phyloP scores from a whole-genome alignment of 75 land plant genomes.

The Ceratopteris richardii region DNA sequence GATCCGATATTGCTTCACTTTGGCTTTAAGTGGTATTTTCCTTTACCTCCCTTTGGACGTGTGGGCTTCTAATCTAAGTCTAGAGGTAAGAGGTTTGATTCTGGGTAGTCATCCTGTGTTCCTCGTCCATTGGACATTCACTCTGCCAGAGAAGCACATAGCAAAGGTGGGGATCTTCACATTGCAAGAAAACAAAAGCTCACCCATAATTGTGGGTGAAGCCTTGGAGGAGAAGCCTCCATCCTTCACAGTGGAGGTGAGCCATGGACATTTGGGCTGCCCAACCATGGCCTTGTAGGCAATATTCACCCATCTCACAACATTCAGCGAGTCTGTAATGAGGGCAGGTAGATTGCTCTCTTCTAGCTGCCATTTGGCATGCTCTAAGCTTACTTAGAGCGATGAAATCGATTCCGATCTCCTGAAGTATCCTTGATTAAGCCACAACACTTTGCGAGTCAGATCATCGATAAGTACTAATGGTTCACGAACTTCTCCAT shows the following conservation, averaged over 20 bases:
- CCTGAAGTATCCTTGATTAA: conserved; percentile 3
- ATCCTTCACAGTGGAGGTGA: conserved; percentile 29
- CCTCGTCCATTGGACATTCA: conserved; percentile 60
- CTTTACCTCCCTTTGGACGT: no score
- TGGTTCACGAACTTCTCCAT: no score
- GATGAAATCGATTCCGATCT: no score
- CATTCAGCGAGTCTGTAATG: conserved; percentile 58
- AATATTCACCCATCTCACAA: conserved; percentile 65
- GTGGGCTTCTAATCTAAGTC: no score
- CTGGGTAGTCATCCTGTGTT: no score
- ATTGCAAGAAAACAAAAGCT: conserved; percentile 33
- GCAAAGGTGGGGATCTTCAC: conserved; percentile 8
- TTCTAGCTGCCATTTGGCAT: conserved; percentile 62
- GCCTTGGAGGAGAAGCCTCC: background rate
- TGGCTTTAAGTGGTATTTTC: no score
- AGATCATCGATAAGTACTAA: background rate
- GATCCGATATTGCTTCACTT: no score
- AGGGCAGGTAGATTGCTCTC: conserved; percentile 50
- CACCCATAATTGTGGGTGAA: conserved; percentile 57
- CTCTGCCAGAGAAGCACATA: conserved; percentile 61
- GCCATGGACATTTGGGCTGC: conserved; percentile 81
- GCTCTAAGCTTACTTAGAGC: no score
- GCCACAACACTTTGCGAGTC: conserved; percentile 3
- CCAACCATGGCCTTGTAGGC: conserved; percentile 93
- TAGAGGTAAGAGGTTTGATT: no score